Conservation (phyloP, 352 stramenopile genomes). For the Phytophthora lateralis region DNA sequence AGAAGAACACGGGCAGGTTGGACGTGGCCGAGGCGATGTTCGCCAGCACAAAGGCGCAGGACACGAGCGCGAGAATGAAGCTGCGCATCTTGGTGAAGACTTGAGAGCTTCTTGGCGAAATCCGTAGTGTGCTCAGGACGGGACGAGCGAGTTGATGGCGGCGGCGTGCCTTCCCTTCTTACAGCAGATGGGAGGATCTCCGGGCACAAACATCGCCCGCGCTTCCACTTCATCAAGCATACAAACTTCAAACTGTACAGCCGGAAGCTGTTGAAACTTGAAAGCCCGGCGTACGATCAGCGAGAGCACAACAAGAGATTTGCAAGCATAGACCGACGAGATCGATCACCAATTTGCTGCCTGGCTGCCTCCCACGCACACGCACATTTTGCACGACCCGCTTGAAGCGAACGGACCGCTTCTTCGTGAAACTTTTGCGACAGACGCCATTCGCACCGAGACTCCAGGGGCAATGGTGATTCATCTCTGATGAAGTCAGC, state of each 20-base stretch:
- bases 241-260: slow-evolving; percentile 3
- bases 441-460: not conserved
- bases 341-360: not conserved
- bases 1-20: slow-evolving; percentile 43
- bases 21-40: slow-evolving; percentile 7
- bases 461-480: too few relatives aligned
- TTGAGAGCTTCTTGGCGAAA: slow-evolving; percentile 21
- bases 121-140: slow-evolving; percentile 15
- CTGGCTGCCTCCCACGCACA: not conserved
- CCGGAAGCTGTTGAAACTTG: slow-evolving; percentile 20
- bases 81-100: slow-evolving; percentile 15
- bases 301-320: slow-evolving; percentile 15
- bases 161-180: slow-evolving; percentile 9
- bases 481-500: too few relatives aligned
- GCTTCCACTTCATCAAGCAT: slow-evolving; percentile 2
- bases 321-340: slow-evolving; percentile 9
- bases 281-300: slow-evolving; percentile 10
- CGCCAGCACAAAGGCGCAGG: slow-evolving; percentile 4
- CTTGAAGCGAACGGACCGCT: not conserved
- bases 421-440: not conserved
- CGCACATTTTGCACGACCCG: not conserved
- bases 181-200: slow-evolving; percentile 16
- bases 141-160: slow-evolving; percentile 16
- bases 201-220: slow-evolving; percentile 12
- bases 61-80: slow-evolving; percentile 17